Evolutionary conservation across 106 monocot genomes (phyloP).

Genomic region (Dendrobium catenatum): DNA sequence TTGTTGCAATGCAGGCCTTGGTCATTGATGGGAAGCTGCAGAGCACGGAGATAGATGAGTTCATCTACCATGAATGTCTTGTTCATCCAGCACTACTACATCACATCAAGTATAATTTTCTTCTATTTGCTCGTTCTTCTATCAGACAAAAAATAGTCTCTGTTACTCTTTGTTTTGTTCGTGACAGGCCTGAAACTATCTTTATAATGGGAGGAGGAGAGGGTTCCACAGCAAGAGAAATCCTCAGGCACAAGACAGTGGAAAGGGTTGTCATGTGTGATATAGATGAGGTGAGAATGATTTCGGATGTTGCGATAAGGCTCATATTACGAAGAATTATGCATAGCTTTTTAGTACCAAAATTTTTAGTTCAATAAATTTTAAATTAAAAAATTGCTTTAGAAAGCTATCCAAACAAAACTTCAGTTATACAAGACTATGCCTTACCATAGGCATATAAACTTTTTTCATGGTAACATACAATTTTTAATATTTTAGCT

Average conservation of each 20-base stretch:
- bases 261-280: slow-evolving; percentile 45
- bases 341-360: too few relatives aligned
- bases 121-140: not conserved
- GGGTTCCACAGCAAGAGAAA: slow-evolving; percentile 43
- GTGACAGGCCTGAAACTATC: slow-evolving; percentile 26
- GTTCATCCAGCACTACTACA: slow-evolving; percentile 44
- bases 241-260: slow-evolving; percentile 33
- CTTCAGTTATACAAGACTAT: too few relatives aligned
- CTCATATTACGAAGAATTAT: too few relatives aligned
- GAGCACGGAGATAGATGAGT: slow-evolving; percentile 54
- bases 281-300: slow-evolving; percentile 31
- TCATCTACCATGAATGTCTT: slow-evolving; percentile 48
- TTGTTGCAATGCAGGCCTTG: slow-evolving; percentile 17
- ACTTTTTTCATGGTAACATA: too few relatives aligned
- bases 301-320: not conserved
- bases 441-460: too few relatives aligned
- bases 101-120: slow-evolving; percentile 19
- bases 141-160: not conserved
- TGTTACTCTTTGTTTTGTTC: not conserved
- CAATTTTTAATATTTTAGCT: too few relatives aligned
- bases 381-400: too few relatives aligned
- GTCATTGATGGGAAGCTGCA: slow-evolving; percentile 51
- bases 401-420: too few relatives aligned
- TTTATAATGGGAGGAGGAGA: slow-evolving; percentile 50
- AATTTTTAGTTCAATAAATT: too few relatives aligned